These are phyloP conservation scores for Elaeagnus macrophylla DNA, from an alignment of 306 rosid genomes.

Conservation along the genomic window DNA sequence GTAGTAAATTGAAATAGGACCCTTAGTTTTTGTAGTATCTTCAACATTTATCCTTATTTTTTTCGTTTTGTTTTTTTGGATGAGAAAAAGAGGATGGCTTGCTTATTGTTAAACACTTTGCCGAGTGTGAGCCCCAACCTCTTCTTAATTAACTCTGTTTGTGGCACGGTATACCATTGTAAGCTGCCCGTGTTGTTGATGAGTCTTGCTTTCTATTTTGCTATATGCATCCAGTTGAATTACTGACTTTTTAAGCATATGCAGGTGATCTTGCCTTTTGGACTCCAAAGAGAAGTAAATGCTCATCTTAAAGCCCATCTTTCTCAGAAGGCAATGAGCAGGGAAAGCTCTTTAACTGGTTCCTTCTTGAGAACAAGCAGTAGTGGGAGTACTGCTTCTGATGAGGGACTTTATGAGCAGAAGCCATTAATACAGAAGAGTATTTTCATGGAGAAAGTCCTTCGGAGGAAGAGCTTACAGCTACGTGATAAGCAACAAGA, in stretches of 20 bases:
- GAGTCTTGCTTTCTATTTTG: constrained; percentile 5
- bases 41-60: too few species aligned
- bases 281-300: constrained; percentile 68
- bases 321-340: constrained; percentile 44
- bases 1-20: too few species aligned
- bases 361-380: constrained; percentile 36
- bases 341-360: constrained; percentile 27
- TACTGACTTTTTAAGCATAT: constrained; percentile 21
- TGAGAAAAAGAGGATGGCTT: background rate
- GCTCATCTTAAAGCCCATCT: constrained; percentile 53
- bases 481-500: constrained; percentile 49
- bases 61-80: constrained; percentile 2
- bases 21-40: too few species aligned
- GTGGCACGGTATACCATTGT: background rate
- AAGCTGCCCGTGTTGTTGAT: constrained; percentile 13
- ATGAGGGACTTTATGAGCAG: constrained; percentile 37
- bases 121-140: background rate
- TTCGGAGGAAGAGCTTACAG: constrained; percentile 58
- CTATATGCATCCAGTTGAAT: constrained; percentile 1
- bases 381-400: constrained; percentile 21
- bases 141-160: constrained; percentile 2
- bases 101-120: background rate
- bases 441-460: constrained; percentile 54
- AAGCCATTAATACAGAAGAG: constrained; percentile 41
- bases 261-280: constrained; percentile 72